A percentile compares a stretch with the other conserved stretches of the same genome.
Evolutionary conservation across 805 yeast genomes (phyloP).

Genomic region (Candida methanosorbosa): DNA sequence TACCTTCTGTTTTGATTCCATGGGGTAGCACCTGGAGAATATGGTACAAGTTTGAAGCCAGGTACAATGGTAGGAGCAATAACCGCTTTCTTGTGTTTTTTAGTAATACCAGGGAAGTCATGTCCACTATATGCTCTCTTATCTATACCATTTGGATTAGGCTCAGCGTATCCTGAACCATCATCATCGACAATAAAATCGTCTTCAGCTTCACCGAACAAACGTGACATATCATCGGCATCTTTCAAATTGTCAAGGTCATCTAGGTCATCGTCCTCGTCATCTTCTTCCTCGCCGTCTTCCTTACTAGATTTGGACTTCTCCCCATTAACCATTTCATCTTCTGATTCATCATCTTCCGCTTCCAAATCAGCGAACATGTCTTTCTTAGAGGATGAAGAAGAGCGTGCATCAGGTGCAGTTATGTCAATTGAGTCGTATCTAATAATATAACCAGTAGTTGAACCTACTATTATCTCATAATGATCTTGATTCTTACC

Average conservation of each 20-base stretch:
- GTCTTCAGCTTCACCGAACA: constrained; percentile 33
- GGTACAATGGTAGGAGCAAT: neutral
- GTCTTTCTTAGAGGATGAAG: constrained; percentile 2
- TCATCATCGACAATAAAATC: constrained; percentile 62
- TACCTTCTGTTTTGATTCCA: constrained; percentile 66
- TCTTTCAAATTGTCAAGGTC: constrained; percentile 39
- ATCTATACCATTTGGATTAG: too few relatives aligned
- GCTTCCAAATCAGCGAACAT: constrained; percentile 8
- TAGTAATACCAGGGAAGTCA: neutral
- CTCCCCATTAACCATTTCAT: constrained; percentile 2
- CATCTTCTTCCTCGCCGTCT: constrained; percentile 14
- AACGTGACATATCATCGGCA: constrained; percentile 17
- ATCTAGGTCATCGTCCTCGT: constrained; percentile 24
- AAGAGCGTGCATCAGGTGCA: neutral
- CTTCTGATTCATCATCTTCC: constrained; percentile 8
- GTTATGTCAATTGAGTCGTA: constrained; percentile 11
- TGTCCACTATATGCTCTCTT: neutral
- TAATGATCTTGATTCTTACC: constrained; percentile 9
- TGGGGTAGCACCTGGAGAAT: constrained; percentile 85
- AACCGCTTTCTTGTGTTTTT: neutral
- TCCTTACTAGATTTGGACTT: constrained; percentile 7
- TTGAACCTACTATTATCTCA: constrained; percentile 33
- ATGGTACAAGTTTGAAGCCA: constrained; percentile 53
- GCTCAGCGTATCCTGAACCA: constrained; percentile 31
- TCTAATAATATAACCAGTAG: constrained; percentile 29